Evolutionary conservation across 2,329 filamentous ascomycete genomes (phyloP), one percentile per base, ranked within the genome.

Genomic region (Emergomyces orientalis): DNA sequence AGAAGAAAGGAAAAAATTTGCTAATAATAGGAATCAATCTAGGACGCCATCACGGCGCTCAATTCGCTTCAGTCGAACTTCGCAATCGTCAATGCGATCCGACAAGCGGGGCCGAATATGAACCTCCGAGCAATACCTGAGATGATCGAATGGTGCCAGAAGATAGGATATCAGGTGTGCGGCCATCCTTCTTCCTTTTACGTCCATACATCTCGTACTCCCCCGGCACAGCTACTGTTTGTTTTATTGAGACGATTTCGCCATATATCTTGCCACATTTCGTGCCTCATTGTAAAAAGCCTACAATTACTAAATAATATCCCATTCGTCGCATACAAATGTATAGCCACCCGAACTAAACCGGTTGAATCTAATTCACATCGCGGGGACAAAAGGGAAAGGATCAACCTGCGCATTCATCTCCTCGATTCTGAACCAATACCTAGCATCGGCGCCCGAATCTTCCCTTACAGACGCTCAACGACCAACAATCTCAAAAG

Each of bases 341-440:
- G n/a, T 56, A 25, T 69, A 88, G 84, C 84, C 86, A 22, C 80
- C 82, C 17, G 84, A 87, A 64, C 81, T 88, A 68, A 78, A 86
- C 66, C 76, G 72, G 11, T 71, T 88, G 65, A 87, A 83, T 64
- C 78, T 82, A 67, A 85, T 97, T 65, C 93, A 97, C 73, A 86
- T 97, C 55, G 90, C 93, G 0, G 93, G 93, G 14, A 97, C 92
- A 4, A 97, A 97, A 74, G 93, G 93, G 30, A 97, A 97, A 75
- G 92, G 92, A 49, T 94, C 90, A 2, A 91, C 91, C 0, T 90
- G 89, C 67, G 88, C 92, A 11, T 93, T 92, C 73, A 84, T 91
- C 25, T 90, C 91, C 17, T 87, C 87, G 2, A 89, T 96, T 66
- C 80, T 96, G n/a, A 77, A 81, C 3, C 84, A 87, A 68, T 87